These are phyloP conservation scores for Thermothielavioides terrestris DNA, from an alignment of 495 filamentous ascomycete species.

Conservation along the genomic window DNA sequence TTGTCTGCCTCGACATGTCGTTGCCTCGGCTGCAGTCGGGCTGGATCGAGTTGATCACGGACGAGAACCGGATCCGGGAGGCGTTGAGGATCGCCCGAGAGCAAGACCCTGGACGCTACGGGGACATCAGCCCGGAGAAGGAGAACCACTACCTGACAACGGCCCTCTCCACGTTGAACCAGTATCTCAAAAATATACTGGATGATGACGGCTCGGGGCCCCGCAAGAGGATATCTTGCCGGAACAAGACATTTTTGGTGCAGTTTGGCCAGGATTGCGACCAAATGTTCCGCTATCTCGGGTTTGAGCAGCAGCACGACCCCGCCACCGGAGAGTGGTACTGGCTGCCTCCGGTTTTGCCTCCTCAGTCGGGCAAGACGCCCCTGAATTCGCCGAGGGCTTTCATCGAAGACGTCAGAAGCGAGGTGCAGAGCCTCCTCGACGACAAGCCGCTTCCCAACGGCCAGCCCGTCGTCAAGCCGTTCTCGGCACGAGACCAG, in stretches of 20 bases:
- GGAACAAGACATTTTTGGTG: constrained; percentile 64
- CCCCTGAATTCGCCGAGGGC: constrained; percentile 18
- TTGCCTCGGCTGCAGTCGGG: constrained; percentile 44
- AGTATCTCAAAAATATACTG: constrained; percentile 56
- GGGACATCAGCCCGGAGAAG: constrained; percentile 33
- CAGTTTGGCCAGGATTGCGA: constrained; percentile 59
- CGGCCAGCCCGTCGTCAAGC: constrained; percentile 9
- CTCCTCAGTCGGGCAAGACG: constrained; percentile 16
- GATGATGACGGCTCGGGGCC: constrained; percentile 26
- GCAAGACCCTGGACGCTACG: constrained; percentile 51
- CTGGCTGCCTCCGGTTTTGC: constrained; percentile 20
- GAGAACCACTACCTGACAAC: constrained; percentile 37
- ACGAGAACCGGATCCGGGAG: constrained; percentile 44
- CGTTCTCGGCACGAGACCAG: constrained; percentile 10
- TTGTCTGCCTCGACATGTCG: constrained; percentile 37
- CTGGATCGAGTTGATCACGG: constrained; percentile 47
- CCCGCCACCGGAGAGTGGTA: constrained; percentile 13
- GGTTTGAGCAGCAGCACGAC: constrained; percentile 41
- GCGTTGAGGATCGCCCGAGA: constrained; percentile 46
- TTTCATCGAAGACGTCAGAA: constrained; percentile 28
- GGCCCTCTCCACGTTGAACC: constrained; percentile 47
- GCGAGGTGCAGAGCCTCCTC: constrained; percentile 27
- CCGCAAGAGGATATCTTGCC: constrained; percentile 49
- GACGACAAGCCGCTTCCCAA: constrained; percentile 7
- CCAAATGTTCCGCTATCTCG: constrained; percentile 53